Evolutionary conservation across 2,329 filamentous ascomycete genomes (phyloP), one percentile per base, ranked within the genome.

Genomic region (Talaromyces sp.): DNA sequence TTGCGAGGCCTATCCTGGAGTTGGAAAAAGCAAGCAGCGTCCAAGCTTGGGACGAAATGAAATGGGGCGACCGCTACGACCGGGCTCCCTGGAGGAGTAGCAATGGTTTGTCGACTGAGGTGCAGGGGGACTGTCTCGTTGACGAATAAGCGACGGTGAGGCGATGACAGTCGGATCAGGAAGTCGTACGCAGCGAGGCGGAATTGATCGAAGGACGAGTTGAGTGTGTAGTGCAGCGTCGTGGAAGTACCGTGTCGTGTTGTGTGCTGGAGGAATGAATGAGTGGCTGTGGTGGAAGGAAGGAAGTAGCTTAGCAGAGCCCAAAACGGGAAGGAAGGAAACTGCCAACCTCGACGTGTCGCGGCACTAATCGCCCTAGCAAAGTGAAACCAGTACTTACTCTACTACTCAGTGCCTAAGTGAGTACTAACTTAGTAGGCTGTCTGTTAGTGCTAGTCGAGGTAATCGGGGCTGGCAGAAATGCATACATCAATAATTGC

Each of bases 271-370:
- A 27, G 56, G 3, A 10, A n/a, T 19, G 22, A 58, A 58, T 13
- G 37, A 45, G 56, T 59, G 56, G 56, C 56, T 59, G 56, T 59
- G 56, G 56, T 9, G 37, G 56, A 39, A 37, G 27, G 52, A 57
- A 56, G 50, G 27, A 54, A 54, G 50, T 14, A 54, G 33, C 24
- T 31, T 35, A 54, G 49, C 14, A 57, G 33, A 37, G 54, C 19
- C 54, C 35, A 43, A 41, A 27, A 39, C 33, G 37, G 54, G 33
- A 39, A 39, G 37, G 49, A 52, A 37, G 52, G 16, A 37, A 56
- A 37, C 50, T n/a, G 43, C 31, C 31, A 31, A 57, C 27, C 19
- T 56, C 10, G 52, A 56, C 52, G 33, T 56, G 52, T 54, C 31
- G 50, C 50, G 27, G 50, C 50, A 35, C 50, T 31, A 31, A 31